phyloP scores from a whole-genome alignment of 495 filamentous ascomycete genomes.

The Terfezia claveryi region DNA sequence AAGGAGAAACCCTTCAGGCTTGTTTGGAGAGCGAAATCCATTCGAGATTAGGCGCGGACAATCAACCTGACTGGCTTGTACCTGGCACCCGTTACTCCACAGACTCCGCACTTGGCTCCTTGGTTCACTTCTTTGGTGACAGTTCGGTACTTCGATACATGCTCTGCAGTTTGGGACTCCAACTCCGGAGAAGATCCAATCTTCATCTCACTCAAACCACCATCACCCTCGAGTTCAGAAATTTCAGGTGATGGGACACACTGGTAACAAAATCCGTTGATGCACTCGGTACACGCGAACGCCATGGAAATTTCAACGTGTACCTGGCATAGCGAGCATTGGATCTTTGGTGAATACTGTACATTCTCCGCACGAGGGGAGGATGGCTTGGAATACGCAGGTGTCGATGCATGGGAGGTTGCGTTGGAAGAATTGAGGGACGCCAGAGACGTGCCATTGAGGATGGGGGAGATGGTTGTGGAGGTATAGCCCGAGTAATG shows the following conservation, averaged over 20 bases:
- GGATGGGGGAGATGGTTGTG: background rate
- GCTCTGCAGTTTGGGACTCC: background rate
- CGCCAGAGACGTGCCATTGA: background rate
- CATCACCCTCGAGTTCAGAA: conserved; percentile 15
- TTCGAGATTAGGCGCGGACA: background rate
- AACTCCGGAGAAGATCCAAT: background rate
- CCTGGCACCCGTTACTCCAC: background rate
- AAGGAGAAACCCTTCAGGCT: no score
- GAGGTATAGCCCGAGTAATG: background rate
- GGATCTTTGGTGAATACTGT: background rate
- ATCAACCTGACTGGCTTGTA: background rate
- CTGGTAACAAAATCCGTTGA: conserved; percentile 16
- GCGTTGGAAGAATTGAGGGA: background rate
- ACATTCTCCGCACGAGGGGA: background rate
- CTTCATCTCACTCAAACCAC: background rate
- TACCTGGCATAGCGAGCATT: background rate
- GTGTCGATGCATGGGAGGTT: background rate
- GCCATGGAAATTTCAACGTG: conserved; percentile 6
- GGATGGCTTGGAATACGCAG: background rate
- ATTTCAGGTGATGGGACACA: conserved; percentile 12
- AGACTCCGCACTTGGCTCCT: background rate
- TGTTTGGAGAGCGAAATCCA: background rate
- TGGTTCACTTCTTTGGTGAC: background rate
- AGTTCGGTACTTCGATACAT: background rate
- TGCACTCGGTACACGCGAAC: conserved; percentile 17